Evolutionary conservation across 2,329 filamentous ascomycete species (phyloP), one percentile per base, ranked within the genome.

Genomic region (Dendrostoma leiphaemia): DNA sequence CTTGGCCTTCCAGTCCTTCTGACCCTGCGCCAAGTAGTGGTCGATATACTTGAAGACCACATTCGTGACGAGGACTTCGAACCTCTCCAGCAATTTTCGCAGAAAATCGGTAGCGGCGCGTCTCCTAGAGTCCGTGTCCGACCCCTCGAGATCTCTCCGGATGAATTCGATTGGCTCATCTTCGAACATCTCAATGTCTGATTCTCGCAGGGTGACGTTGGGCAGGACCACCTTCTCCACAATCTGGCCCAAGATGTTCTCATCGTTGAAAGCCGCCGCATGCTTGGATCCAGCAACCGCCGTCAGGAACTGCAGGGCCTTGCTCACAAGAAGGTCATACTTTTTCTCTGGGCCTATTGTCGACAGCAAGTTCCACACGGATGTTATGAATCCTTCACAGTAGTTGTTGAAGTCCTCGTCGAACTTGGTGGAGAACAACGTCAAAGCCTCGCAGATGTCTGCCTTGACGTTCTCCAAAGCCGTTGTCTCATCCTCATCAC

Each of bases 121-220:
- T 62, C 94, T 82, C 65, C 94, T 82, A 1, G 94, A 99, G 68
- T 97, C 94, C 51, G 89, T 95, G 71, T 99, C 94, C 2, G 94
- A 97, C 6, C 94, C 94, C 70, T 99, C 94, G 45, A 99, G 78
- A 70, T 99, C 94, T 64, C 91, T 84, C 59, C 94, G 84, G 66
- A 99, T 99, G 68, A 96, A 99, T 71, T 99, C 94, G 61, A 99
- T 99, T 0, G 94, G 94, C 74, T 99, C 95, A 67, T 99, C 95
- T 68, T 99, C 94, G 63, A 99, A 97, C 61, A 96, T 81, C 69
- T 99, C 94, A 51, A 96, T 82, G 61, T 99, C 95, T 0, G 92
- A 94, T 65, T 97, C 94, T 61, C 95, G 85, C 57, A 99, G 76
- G 15, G 89, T 88, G 55, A 99, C 84, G 65, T 99, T 99, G 9